A percentile compares a stretch with the other conserved stretches of the same genome.
These are phyloP conservation scores for Asparagopsis taxiformis DNA, from an alignment of 31 red algal genomes.

Conservation along the genomic window DNA sequence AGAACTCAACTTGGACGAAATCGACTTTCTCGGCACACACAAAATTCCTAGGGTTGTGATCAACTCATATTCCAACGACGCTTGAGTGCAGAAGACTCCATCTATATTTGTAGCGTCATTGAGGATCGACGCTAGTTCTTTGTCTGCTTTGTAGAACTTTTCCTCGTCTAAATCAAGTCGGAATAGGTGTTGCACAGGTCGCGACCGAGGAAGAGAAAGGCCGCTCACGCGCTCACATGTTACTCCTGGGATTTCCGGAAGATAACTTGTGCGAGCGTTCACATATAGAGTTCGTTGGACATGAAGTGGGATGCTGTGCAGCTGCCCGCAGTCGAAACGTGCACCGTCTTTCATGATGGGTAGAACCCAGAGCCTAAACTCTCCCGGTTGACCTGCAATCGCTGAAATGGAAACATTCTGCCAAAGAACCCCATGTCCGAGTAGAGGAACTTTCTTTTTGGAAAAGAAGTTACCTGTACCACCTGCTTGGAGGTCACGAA, in stretches of 20 bases:
- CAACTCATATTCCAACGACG: slow-evolving; percentile 64
- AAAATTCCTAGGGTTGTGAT: slow-evolving; percentile 61
- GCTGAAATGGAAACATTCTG: slow-evolving; percentile 65
- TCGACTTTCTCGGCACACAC: slow-evolving; percentile 43
- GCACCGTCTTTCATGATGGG: slow-evolving; percentile 44
- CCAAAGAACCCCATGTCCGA: slow-evolving; percentile 61
- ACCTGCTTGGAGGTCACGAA: slow-evolving; percentile 25
- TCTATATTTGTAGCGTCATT: slow-evolving; percentile 52
- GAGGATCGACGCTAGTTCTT: slow-evolving; percentile 54
- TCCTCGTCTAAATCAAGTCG: slow-evolving; percentile 70
- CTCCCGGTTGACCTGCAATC: slow-evolving; percentile 42
- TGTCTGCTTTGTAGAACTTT: slow-evolving; percentile 47
- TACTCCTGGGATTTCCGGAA: slow-evolving; percentile 64
- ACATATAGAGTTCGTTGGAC: slow-evolving; percentile 53
- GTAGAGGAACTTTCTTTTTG: slow-evolving; percentile 43
- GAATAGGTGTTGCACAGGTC: slow-evolving; percentile 55
- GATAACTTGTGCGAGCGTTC: slow-evolving; percentile 28
- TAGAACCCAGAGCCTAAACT: slow-evolving; percentile 78
- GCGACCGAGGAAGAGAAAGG: slow-evolving; percentile 63
- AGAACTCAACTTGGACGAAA: slow-evolving; percentile 10
- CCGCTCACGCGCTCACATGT: slow-evolving; percentile 28
- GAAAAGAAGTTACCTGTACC: slow-evolving; percentile 29
- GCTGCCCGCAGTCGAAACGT: slow-evolving; percentile 35
- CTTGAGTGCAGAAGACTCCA: slow-evolving; percentile 81
- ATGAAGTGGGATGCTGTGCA: slow-evolving; percentile 59